phyloP scores from a whole-genome alignment of 306 rosid species.

The Quercus aquifolioides region DNA sequence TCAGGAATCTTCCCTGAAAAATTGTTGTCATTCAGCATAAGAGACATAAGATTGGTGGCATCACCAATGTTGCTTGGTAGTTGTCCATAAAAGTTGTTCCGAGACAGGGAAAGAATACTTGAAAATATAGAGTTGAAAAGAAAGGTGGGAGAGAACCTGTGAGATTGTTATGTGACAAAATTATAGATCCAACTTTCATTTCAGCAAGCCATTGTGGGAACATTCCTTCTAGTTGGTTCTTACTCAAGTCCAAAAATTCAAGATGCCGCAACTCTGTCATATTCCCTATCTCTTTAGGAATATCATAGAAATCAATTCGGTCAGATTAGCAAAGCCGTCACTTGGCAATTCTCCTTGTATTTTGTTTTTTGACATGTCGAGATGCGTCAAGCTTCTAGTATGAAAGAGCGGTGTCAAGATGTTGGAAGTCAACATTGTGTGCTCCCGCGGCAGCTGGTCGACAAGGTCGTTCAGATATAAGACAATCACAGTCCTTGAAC shows the following conservation, averaged over 20 bases:
- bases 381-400: slow-evolving; percentile 18
- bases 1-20: slow-evolving; percentile 24
- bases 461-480: not conserved
- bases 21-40: slow-evolving; percentile 25
- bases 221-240: slow-evolving; percentile 24
- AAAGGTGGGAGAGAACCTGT: slow-evolving; percentile 25
- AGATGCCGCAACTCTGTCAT: slow-evolving; percentile 6
- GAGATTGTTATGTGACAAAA: slow-evolving; percentile 25
- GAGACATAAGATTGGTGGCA: slow-evolving; percentile 7
- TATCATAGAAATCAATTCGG: not conserved
- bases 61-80: slow-evolving; percentile 24
- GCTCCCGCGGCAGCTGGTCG: not conserved
- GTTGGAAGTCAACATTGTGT: slow-evolving; percentile 3
- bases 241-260: slow-evolving; percentile 23
- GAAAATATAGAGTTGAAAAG: slow-evolving; percentile 12
- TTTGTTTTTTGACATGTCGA: slow-evolving; percentile 9
- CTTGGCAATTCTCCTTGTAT: slow-evolving; percentile 16
- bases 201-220: slow-evolving; percentile 34
- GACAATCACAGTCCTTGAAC: not conserved
- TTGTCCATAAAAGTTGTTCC: not conserved
- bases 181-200: slow-evolving; percentile 21
- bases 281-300: slow-evolving; percentile 16
- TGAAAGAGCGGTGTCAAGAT: not conserved
- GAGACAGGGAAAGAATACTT: slow-evolving; percentile 8
- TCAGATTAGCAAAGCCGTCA: slow-evolving; percentile 12